Base-by-base conservation (phyloP, 139 green algal genomes). In the Closterium sp. region DNA sequence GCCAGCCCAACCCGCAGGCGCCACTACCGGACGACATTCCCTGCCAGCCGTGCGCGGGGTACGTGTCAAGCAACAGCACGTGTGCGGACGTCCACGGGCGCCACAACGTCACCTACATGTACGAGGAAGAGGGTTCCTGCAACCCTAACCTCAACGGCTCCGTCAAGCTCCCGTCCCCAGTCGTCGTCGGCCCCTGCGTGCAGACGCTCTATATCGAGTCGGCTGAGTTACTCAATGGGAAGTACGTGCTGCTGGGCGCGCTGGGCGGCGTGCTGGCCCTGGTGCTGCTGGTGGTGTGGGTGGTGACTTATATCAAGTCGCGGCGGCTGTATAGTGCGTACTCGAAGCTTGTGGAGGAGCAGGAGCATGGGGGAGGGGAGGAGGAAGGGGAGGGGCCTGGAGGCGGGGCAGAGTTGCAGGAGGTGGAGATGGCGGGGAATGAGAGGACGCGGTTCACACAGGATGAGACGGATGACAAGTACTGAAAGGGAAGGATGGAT, bases 71-170 rank as follows among this genome's bases (percentile, higher is more conserved):
- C n/a, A 84, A 89, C 76, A 35, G 85, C 38, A 81, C 36, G 4
- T 92, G 89, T 25, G 25, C 32, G 2, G 89, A 92, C 89, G 76
- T 31, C 32, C 30, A 92, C 16, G 89, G 89, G 30, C 36, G 43
- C 81, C 76, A 88, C 38, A 92, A 92, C 31, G 30, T 89, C 38
- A 92, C 89, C 32, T 92, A 89, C 89, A 32, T 6, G 36, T 92
- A 84, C 76, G 31, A 34, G 9, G 34, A 36, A 7, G 76, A 85
- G 4, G n/a, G n/a, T 5, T 31, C 25, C 28, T 92, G 89, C 81
- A 92, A 69, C 81, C 34, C 43, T 2, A 34, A 38, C 30, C 43
- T 89, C 30, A 31, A 55, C 28, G 84, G 84, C 28, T 35, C 88
- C 8, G n/a, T n/a, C 36, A 33, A 89, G 25, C 81, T 92, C 34